Evolutionary conservation across 1,139 yeast genomes (phyloP).

Genomic region (Protomyces lactucae-debilis): DNA sequence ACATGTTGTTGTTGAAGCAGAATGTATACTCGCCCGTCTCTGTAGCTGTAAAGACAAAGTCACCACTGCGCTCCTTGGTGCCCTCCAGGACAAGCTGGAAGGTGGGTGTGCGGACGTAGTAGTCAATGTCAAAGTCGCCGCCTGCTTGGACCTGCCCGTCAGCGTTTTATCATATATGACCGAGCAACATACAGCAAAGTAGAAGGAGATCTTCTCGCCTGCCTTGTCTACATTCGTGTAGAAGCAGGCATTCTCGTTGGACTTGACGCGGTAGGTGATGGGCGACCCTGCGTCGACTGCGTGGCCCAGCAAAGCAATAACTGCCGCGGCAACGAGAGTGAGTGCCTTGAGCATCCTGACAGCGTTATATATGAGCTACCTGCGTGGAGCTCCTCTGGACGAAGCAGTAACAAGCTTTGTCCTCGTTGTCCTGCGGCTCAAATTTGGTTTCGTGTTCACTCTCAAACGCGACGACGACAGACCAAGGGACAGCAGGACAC

Average conservation of each 20-base stretch:
- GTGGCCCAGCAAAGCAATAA: too few relatives aligned
- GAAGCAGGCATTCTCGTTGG: conserved; percentile 72
- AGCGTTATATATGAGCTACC: too few relatives aligned
- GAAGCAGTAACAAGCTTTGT: too few relatives aligned
- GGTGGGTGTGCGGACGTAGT: conserved; percentile 64
- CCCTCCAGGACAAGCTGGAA: conserved; percentile 56
- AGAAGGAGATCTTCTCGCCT: conserved; percentile 65
- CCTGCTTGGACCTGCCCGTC: conserved; percentile 60
- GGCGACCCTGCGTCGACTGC: background rate
- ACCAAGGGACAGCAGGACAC: too few relatives aligned
- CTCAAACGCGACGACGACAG: too few relatives aligned
- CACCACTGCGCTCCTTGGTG: conserved; percentile 75
- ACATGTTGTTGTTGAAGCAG: conserved; percentile 83
- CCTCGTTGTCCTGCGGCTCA: too few relatives aligned
- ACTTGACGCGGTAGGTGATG: conserved; percentile 47
- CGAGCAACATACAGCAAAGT: conserved; percentile 60
- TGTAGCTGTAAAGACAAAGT: conserved; percentile 68
- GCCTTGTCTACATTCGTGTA: conserved; percentile 66
- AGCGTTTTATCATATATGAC: background rate
- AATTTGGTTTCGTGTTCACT: too few relatives aligned
- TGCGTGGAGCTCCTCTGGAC: too few relatives aligned
- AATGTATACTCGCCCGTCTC: conserved; percentile 80
- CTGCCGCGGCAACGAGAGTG: too few relatives aligned
- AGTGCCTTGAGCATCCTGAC: too few relatives aligned
- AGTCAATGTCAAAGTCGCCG: conserved; percentile 80